Conservation (phyloP, 306 rosid genomes). For the Spatholobus suberectus region DNA sequence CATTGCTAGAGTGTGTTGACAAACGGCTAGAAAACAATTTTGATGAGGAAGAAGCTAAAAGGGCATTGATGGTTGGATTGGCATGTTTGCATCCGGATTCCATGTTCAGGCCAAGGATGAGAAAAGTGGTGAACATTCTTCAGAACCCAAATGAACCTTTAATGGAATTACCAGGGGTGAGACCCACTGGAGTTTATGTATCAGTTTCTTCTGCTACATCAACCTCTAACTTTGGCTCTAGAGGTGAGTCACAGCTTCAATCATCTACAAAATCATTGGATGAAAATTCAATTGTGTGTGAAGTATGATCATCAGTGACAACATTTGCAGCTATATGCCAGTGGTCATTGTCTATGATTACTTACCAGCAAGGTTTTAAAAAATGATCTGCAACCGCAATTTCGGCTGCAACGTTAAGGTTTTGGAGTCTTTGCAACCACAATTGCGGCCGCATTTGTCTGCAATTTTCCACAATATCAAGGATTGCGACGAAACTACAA, state of each 20-base stretch:
- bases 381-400: background rate
- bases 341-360: background rate
- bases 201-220: conserved; percentile 52
- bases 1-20: conserved; percentile 57
- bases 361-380: background rate
- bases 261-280: conserved; percentile 15
- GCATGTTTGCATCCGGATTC: conserved; percentile 63
- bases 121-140: conserved; percentile 60
- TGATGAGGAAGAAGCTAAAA: conserved; percentile 55
- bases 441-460: background rate
- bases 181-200: conserved; percentile 52
- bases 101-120: conserved; percentile 54
- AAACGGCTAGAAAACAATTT: conserved; percentile 28
- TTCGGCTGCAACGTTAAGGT: background rate
- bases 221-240: conserved; percentile 39
- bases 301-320: conserved; percentile 9
- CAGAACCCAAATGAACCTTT: conserved; percentile 54
- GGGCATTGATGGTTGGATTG: conserved; percentile 60
- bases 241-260: background rate
- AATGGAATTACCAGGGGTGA: conserved; percentile 46
- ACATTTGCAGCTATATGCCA: background rate
- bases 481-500: background rate
- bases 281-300: background rate
- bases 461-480: background rate
- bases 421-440: too few species aligned